Base-by-base conservation (phyloP, 208 protist genomes). In the Angomonas desouzai region DNA sequence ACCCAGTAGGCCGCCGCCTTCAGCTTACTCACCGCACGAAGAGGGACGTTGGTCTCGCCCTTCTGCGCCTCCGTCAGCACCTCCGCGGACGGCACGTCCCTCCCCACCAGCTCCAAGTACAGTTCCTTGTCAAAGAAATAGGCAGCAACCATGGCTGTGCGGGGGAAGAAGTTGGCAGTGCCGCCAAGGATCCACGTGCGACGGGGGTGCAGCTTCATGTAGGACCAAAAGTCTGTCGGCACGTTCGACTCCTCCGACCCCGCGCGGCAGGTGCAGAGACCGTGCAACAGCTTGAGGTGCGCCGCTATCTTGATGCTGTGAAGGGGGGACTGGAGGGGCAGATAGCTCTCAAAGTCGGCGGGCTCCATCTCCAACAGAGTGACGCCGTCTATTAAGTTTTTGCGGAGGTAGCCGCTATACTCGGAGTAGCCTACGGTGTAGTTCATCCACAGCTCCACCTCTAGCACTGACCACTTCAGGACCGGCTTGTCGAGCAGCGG, bases 361-460 rank as follows among this genome's bases (percentile, higher is more conserved):
- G 72, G 62, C 28, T 69, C 62, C 76, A 87, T 81, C 68, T 70
- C 75, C 23, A 87, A 53, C 53, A 87, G 49, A 1, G 76, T 87
- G 18, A 72, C 66, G 32, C 81, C 81, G 59, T 87, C 81, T 0
- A 87, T 55, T 11, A 70, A 59, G 66, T 87, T 69, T 55, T 79
- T 79, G 20, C 72, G 73, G 38, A 80, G 33, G 59, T 72, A 83
- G 20, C 45, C 47, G 29, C 55, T 66, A 66, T 82, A 83, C 68
- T 87, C 81, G 45, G 72, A 18, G 64, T 81, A 87, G 18, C 81
- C 81, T 23, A 87, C 65, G 20, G 68, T 77, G 67, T 74, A 55
- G 45, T 77, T 77, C 72, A 87, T 74, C 81, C 81, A 87, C 48
- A 68, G 61, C 69, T 70, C 76, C 9, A 83, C 81, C 55, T 87